Base-by-base conservation (phyloP, 345 rosid species). In the Stellera chamaejasme region DNA sequence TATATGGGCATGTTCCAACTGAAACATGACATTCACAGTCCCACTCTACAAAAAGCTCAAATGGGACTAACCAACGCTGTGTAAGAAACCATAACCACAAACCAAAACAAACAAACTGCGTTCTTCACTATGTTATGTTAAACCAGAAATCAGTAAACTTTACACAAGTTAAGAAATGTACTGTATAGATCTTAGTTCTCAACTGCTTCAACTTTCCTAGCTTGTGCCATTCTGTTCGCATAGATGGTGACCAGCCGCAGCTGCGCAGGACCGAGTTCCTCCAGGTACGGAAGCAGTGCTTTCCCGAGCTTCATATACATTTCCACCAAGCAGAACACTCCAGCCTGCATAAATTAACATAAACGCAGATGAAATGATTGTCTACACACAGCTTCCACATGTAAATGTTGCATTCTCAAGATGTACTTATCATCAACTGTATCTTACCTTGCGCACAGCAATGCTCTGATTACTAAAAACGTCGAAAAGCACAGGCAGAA, bases 271-370 rank as follows among this genome's bases (percentile, higher is more conserved):
- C 71, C 79, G 9, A 82, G 85, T 44, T 80, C 82, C 58, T 75
- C 79, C 79, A 82, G 56, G 73, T 79, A 75, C 5, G 88, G 88
- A 69, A 72, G 58, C 67, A 82, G 79, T 10, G 77, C 75, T 61
- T 79, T 79, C 55, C 88, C 88, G 2, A 82, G 88, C 79, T 70
- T 73, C 27, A 79, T 74, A 54, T 82, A 82, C 3, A 82, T 75
- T 56, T 82, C 88, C 57, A 82, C 88, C 56, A 79, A 72, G 69
- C 85, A 82, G 75, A 75, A 79, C 26, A 82, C 85, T 10, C 79
- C 88, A 23, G 77, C 75, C 88, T 79, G 75, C 45, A 12, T 45
- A 36, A 50, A 46, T 11, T 32, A 13, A 11, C 14, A 59, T 43
- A 27, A 50, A 43, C 53, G 3, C 11, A 6, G 10, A 50, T 19